These are phyloP conservation scores for Aspergillus campestris DNA, from an alignment of 495 filamentous ascomycete genomes.

Conservation along the genomic window DNA sequence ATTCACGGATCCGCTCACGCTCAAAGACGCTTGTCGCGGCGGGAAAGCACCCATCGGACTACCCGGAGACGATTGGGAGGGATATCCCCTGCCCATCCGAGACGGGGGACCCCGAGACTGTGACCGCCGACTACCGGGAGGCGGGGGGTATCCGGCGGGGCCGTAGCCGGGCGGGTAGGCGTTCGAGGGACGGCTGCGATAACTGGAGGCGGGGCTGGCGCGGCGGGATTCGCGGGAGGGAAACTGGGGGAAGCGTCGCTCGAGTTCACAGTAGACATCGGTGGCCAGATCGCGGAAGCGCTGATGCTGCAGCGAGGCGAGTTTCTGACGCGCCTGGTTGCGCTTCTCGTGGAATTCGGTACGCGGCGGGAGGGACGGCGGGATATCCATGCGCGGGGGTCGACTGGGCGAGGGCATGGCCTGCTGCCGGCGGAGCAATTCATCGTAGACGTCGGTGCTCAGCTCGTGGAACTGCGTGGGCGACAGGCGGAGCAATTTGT, in stretches of 20 bases:
- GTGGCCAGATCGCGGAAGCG: constrained; percentile 87
- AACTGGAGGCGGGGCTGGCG: constrained; percentile 57
- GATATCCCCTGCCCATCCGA: constrained; percentile 32
- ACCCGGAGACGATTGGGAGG: constrained; percentile 30
- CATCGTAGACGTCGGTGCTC: constrained; percentile 95
- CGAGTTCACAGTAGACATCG: constrained; percentile 91
- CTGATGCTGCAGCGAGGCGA: constrained; percentile 74
- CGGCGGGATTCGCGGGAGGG: constrained; percentile 54
- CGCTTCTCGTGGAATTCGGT: constrained; percentile 89
- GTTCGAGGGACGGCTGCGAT: constrained; percentile 48
- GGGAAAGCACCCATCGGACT: constrained; percentile 31
- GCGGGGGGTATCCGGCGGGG: constrained; percentile 20
- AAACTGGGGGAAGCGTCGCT: constrained; percentile 82
- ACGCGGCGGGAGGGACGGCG: constrained; percentile 70
- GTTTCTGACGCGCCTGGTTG: constrained; percentile 90
- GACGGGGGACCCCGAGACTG: constrained; percentile 33
- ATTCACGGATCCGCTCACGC: constrained; percentile 35
- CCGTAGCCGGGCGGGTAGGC: constrained; percentile 28
- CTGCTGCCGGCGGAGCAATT: constrained; percentile 77
- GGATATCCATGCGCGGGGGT: constrained; percentile 46
- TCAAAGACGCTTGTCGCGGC: constrained; percentile 38
- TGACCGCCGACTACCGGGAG: constrained; percentile 30
- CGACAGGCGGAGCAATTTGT: constrained; percentile 85
- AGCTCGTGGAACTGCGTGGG: constrained; percentile 92
- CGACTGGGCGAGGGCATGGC: constrained; percentile 46